Evolutionary conservation across 768 basidiomycete genomes (phyloP), one percentile per base, ranked within the genome.

Genomic region (Podaxis sp.): DNA sequence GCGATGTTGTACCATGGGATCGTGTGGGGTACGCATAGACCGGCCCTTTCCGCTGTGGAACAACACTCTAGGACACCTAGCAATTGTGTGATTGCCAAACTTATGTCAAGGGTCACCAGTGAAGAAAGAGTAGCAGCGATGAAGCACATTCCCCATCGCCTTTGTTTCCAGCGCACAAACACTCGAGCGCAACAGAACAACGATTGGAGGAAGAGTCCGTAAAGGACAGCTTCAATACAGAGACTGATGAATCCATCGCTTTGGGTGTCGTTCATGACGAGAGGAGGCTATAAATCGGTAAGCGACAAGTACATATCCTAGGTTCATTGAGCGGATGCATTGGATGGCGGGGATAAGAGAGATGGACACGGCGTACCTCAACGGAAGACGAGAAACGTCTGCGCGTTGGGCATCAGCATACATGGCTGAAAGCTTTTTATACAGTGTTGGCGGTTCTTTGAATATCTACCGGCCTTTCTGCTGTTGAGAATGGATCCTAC

Each of bases 191-290:
- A 59, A 7, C 36, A 7, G 27, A 50, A 38, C 36, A 52, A 12
- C 6, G 58, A 38, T 15, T 50, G 33, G 17, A 59, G 49, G 38
- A 40, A 59, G 25, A 50, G 22, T 7, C 49, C 58, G 19, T 52
- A 59, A 5, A 59, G 36, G n/a, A 51, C 24, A 3, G 33, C 47
- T 4, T 13, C 49, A 22, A 51, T 4, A 7, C 47, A 59, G 58
- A 59, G 33, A 25, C 58, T 17, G 22, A 51, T 38, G 38, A 59
- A 25, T 59, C 36, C 58, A 59, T 59, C 58, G 58, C 58, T 17
- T 36, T 50, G 36, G 13, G 51, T 52, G 11, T 55, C 12, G 12
- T 19, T 22, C 54, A 55, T 55, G 37, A 9, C 25, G 24, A 24
- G 38, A 43, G 40, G 7, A 37, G 19, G 17, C 22, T 51, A 51